Conservation (phyloP, 257 asterid genomes). For the Nicotiana tomentosiformis region DNA sequence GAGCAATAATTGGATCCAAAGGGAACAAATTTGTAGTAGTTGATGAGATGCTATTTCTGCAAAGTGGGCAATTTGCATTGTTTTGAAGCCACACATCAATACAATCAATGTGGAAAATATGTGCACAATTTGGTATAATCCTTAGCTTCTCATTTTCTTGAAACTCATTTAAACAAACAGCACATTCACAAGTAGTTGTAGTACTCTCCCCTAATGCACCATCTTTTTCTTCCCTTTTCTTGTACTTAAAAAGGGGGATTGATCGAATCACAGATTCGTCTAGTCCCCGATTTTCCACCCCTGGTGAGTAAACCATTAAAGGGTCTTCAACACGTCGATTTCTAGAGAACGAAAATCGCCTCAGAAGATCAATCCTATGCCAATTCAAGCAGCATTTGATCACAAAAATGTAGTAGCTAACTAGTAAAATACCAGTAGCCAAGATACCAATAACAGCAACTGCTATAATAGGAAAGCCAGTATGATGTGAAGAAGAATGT, state of each 20-base stretch:
- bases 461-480: conserved; percentile 75
- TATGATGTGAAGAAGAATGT: conserved; percentile 39
- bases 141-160: conserved; percentile 58
- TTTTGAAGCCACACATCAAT: conserved; percentile 90
- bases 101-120: conserved; percentile 76
- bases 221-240: conserved; percentile 14
- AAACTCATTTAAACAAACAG: conserved; percentile 77
- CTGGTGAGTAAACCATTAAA: conserved; percentile 27
- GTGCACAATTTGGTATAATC: conserved; percentile 61
- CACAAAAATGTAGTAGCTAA: conserved; percentile 81
- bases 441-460: conserved; percentile 79
- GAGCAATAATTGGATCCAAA: conserved; percentile 23
- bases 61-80: conserved; percentile 86
- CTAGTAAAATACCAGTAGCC: conserved; percentile 72
- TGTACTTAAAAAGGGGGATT: conserved; percentile 56
- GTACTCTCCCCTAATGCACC: not conserved
- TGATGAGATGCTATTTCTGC: conserved; percentile 53
- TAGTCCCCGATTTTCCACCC: conserved; percentile 49
- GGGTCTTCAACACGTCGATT: conserved; percentile 39
- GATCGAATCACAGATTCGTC: conserved; percentile 55
- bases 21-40: conserved; percentile 9
- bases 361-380: conserved; percentile 63
- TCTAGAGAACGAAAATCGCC: conserved; percentile 54
- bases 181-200: conserved; percentile 37
- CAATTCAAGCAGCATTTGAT: conserved; percentile 86